Percentiles rank a stretch among this genome's conserved stretches.
Conservation (phyloP, 1,284 basidiomycete genomes). For the Vanrija sp. region DNA sequence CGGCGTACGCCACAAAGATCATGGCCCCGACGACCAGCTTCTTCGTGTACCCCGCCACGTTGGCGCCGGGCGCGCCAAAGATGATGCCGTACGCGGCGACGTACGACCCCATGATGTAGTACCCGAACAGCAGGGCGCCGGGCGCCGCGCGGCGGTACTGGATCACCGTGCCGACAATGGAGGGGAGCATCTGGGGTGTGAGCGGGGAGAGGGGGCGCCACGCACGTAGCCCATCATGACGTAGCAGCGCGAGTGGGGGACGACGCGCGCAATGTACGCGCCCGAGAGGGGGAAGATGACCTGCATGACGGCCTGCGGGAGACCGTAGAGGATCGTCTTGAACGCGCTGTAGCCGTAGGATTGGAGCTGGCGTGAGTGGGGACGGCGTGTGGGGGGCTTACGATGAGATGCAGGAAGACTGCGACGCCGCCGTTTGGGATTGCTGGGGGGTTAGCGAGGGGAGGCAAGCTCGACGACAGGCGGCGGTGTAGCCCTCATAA, state of each 20-base stretch:
- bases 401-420: constrained; percentile 20
- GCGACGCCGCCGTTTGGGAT: constrained; percentile 33
- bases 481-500: too few species aligned
- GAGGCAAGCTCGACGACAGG: too few species aligned
- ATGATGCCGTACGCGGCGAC: constrained; percentile 30
- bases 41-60: constrained; percentile 34
- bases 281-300: constrained; percentile 31
- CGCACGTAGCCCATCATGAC: constrained; percentile 20
- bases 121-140: constrained; percentile 31
- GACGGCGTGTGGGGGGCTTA: constrained; percentile 2
- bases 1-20: constrained; percentile 31
- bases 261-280: constrained; percentile 27
- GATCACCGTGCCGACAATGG: constrained; percentile 22
- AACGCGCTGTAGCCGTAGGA: constrained; percentile 34
- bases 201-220: not conserved
- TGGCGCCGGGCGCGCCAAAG: constrained; percentile 33
- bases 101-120: constrained; percentile 36
- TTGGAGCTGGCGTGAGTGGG: constrained; percentile 21
- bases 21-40: constrained; percentile 25
- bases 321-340: constrained; percentile 35
- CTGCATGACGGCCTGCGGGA: constrained; percentile 32
- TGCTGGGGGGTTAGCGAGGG: constrained; percentile 2
- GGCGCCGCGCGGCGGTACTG: constrained; percentile 20
- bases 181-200: constrained; percentile 21
- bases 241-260: constrained; percentile 17